Conservation (phyloP, 2,329 filamentous ascomycete species). For the Alternaria infectoria region DNA sequence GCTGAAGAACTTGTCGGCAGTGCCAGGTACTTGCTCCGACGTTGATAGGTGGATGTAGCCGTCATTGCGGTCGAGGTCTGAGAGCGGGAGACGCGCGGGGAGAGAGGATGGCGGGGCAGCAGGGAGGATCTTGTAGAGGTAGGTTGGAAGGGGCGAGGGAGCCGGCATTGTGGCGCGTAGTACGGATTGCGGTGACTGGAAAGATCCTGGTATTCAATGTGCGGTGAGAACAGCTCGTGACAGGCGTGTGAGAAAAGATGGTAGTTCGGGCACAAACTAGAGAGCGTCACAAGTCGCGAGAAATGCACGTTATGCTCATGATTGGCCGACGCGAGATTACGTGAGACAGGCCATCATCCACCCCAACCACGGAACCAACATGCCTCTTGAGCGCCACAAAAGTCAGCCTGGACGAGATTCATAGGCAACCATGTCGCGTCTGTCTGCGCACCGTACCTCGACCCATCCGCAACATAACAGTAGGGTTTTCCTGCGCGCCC, state of each 20-base stretch:
- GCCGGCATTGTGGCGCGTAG: conserved; percentile 33
- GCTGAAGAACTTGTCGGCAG: conserved; percentile 45
- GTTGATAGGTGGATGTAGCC: conserved; percentile 69
- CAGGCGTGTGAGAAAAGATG: not conserved
- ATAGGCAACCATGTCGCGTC: not conserved
- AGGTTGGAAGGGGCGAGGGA: conserved; percentile 41
- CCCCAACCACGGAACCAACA: conserved; percentile 4
- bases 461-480: not conserved
- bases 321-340: conserved; percentile 18
- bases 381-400: conserved; percentile 13
- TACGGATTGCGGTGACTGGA: not conserved
- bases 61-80: conserved; percentile 65
- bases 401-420: conserved; percentile 1
- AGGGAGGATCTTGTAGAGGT: conserved; percentile 67
- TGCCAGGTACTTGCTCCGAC: conserved; percentile 54
- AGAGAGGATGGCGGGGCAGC: conserved; percentile 60
- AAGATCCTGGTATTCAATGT: not conserved
- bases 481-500: not conserved
- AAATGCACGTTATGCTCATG: conserved; percentile 7
- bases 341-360: conserved; percentile 14
- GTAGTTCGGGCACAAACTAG: not conserved
- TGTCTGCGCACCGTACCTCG: not conserved
- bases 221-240: not conserved
- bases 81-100: conserved; percentile 62
- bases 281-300: not conserved